Base-by-base conservation (phyloP, 2,329 filamentous ascomycete genomes). In the Cercospora janseana region DNA sequence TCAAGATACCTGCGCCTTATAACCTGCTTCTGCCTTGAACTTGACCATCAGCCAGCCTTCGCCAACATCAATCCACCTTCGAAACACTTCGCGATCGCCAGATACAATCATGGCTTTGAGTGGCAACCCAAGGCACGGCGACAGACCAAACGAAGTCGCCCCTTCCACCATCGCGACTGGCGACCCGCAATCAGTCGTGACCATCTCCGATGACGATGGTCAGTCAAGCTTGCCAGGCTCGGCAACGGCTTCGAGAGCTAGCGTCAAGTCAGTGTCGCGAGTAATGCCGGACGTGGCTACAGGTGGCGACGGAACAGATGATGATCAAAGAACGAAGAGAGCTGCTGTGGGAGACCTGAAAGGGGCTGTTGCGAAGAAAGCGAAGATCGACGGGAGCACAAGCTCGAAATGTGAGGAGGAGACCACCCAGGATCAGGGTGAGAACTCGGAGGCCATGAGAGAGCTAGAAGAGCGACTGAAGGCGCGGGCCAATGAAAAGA, bases 321-420 rank as follows among this genome's bases (percentile, higher is more conserved):
- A 48, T 29, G 21, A 44, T 23, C 31, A 12, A 12, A 27, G 40
- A 7, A 42, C 27, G 20, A 49, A 53, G 40, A 46, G 51, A 41
- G 3, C 34, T 4, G 46, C 27, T 3, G 31, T 27, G 20, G 23
- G 21, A 28, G 32, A 53, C 2, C n/a, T 12, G n/a, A 27, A 38
- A n/a, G 23, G 35, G 3, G 37, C 18, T 29, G n/a, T 6, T 12
- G 15, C 42, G 7, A 51, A 51, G 44, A 49, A 44, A 29, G 20
- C 26, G 4, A 24, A 44, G 21, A 20, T 21, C 10, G 21, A 20
- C 6, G 41, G 41, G 26, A 18, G 15, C 8, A n/a, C 7, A 8
- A 15, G 18, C n/a, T 7, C 10, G n/a, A 27, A 16, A 41, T 35
- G 16, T 15, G 37, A 10, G 8, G 27, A 13, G 16, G 20, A 52